These are phyloP conservation scores for Flaveria floridana DNA, from an alignment of 140 eudicot species.

Conservation along the genomic window DNA sequence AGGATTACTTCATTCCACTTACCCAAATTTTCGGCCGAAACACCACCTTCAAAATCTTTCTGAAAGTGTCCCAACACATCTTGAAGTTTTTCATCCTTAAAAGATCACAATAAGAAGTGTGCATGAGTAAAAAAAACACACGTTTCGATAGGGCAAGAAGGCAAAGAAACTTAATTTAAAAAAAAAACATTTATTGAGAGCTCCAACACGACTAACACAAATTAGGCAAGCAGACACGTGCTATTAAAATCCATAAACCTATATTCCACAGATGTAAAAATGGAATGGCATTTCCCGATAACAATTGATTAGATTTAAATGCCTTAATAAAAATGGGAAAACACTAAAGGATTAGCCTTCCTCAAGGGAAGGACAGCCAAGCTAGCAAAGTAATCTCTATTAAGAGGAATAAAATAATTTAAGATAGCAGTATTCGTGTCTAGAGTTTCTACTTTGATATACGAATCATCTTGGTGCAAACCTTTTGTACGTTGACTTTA, in stretches of 20 bases:
- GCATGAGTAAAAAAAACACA: slow-evolving; percentile 22
- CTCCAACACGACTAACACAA: neutral
- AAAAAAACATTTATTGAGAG: neutral
- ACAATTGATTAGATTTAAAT: neutral
- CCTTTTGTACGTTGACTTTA: neutral
- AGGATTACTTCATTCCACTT: slow-evolving; percentile 38
- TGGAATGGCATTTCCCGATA: slow-evolving; percentile 3
- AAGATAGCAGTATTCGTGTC: neutral
- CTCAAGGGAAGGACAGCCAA: neutral
- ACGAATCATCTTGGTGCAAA: slow-evolving; percentile 1
- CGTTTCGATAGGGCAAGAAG: neutral
- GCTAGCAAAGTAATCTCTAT: slow-evolving; percentile 14
- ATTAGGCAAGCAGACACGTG: neutral
- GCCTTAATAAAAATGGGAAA: slow-evolving; percentile 16
- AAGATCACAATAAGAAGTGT: slow-evolving; percentile 23
- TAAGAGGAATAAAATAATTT: neutral
- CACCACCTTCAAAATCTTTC: slow-evolving; percentile 97
- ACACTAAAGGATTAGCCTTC: neutral
- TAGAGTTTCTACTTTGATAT: neutral
- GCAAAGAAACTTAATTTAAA: neutral
- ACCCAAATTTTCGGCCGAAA: slow-evolving; percentile 96
- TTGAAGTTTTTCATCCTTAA: slow-evolving; percentile 88
- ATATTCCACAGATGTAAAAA: slow-evolving; percentile 10
- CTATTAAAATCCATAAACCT: slow-evolving; percentile 9
- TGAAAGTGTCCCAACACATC: slow-evolving; percentile 91